Conservation (phyloP, 345 rosid species). For the Zanthoxylum bungeanum region DNA sequence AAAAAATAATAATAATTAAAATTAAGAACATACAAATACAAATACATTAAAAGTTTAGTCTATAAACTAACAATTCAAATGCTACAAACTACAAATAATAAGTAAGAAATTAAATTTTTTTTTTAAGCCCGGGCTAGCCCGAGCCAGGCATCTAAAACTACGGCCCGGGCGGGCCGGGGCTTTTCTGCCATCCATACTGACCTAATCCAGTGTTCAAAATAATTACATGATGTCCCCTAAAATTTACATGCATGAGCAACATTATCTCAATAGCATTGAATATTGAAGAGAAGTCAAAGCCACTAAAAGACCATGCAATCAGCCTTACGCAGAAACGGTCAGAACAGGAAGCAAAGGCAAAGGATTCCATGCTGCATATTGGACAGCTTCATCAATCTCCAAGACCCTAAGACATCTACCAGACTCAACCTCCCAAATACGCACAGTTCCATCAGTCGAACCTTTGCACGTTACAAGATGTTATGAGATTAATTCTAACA, state of each 20-base stretch:
- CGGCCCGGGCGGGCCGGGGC: too few relatives aligned
- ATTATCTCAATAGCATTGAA: background rate
- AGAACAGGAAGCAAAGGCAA: conserved; percentile 64
- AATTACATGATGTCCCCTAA: conserved; percentile 59
- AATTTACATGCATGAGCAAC: background rate
- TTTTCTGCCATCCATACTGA: too few relatives aligned
- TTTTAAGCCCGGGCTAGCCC: too few relatives aligned
- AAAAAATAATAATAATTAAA: too few relatives aligned
- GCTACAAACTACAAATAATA: too few relatives aligned
- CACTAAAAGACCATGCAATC: conserved; percentile 5
- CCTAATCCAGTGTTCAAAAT: conserved; percentile 57
- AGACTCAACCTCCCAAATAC: conserved; percentile 78
- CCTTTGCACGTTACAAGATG: conserved; percentile 36
- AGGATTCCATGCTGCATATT: conserved; percentile 88
- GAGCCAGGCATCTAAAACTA: too few relatives aligned
- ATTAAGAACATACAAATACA: too few relatives aligned
- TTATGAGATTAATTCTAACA: conserved; percentile 12
- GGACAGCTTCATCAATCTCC: conserved; percentile 69
- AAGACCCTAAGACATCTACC: conserved; percentile 62
- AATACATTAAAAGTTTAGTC: too few relatives aligned
- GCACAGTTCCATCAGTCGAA: conserved; percentile 71
- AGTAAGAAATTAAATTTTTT: too few relatives aligned
- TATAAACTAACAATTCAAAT: too few relatives aligned
- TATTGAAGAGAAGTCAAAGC: background rate
- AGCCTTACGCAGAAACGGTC: conserved; percentile 67